Conservation (phyloP, 768 basidiomycete species). For the Collybia mongolica region DNA sequence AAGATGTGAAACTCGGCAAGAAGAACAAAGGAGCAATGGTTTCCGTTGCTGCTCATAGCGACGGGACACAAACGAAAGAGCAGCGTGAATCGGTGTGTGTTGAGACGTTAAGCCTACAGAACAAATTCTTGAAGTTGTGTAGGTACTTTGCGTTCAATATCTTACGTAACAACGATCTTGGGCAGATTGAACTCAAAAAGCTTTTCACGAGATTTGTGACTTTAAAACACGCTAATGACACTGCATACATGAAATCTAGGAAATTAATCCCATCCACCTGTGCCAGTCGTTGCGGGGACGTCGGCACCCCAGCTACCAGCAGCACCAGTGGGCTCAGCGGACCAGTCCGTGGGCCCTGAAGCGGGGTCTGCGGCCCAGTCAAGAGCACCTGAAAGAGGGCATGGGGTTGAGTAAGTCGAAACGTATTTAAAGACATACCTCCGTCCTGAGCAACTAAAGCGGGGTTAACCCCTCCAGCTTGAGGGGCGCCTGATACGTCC, state of each 20-base stretch:
- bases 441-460: constrained; percentile 60
- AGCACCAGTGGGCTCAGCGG: constrained; percentile 71
- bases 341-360: constrained; percentile 71
- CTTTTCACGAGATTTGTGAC: too few species aligned
- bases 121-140: too few species aligned
- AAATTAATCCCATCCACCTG: constrained; percentile 38
- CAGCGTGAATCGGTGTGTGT: too few species aligned
- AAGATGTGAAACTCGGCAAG: constrained; percentile 99
- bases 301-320: constrained; percentile 45
- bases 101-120: too few species aligned
- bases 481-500: constrained; percentile 70
- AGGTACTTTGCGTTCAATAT: too few species aligned
- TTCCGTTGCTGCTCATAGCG: constrained; percentile 58
- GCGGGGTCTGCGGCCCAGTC: constrained; percentile 81
- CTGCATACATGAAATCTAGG: constrained; percentile 9
- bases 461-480: constrained; percentile 75
- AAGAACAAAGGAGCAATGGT: constrained; percentile 89
- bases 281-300: constrained; percentile 21
- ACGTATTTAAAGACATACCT: constrained; percentile 35
- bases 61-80: not conserved
- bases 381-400: constrained; percentile 51
- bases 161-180: too few species aligned
- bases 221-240: too few species aligned
- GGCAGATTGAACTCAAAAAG: too few species aligned
- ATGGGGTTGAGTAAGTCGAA: not conserved